Evolutionary conservation across 2,329 filamentous ascomycete species (phyloP).

Genomic region (Colletotrichum tanaceti): DNA sequence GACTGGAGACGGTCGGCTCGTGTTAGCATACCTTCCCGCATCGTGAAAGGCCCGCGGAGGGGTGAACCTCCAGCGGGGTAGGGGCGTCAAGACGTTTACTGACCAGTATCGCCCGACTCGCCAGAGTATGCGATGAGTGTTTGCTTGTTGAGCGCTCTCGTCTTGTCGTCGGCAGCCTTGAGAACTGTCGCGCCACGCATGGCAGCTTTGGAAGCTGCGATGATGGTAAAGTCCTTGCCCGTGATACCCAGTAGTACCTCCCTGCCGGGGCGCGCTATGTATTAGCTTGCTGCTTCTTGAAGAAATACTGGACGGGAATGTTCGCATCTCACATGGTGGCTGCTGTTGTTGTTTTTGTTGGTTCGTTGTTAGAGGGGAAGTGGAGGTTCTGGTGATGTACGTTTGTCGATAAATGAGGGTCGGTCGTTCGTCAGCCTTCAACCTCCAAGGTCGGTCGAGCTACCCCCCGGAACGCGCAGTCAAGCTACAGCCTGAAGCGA

Average conservation of each 20-base stretch:
- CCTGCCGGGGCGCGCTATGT: constrained; percentile 62
- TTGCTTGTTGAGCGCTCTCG: constrained; percentile 89
- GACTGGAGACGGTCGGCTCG: constrained; percentile 64
- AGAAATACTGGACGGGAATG: background rate
- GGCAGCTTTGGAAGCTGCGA: constrained; percentile 96
- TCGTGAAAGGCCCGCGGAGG: constrained; percentile 2
- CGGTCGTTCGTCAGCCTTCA: constrained; percentile 37
- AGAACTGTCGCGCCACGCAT: constrained; percentile 98
- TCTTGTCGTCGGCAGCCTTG: constrained; percentile 97
- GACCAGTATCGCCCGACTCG: constrained; percentile 95
- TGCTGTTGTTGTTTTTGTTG: constrained; percentile 34
- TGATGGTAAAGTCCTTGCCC: constrained; percentile 98
- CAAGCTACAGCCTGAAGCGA: constrained; percentile 56
- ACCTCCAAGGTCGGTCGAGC: constrained; percentile 32
- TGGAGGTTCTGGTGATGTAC: constrained; percentile 33
- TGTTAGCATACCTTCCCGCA: constrained; percentile 29
- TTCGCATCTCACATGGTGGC: constrained; percentile 47
- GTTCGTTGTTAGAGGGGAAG: constrained; percentile 13
- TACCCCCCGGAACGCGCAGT: constrained; percentile 51
- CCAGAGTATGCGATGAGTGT: constrained; percentile 95
- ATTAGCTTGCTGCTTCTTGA: constrained; percentile 39
- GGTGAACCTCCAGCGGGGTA: constrained; percentile 13
- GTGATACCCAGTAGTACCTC: constrained; percentile 98
- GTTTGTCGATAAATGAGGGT: constrained; percentile 25
- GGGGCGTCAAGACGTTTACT: constrained; percentile 43